Percentiles rank a stretch among this genome's conserved stretches.
These are phyloP conservation scores for Blastocystis sp. DNA, from an alignment of 352 stramenopile genomes.

Conservation along the genomic window DNA sequence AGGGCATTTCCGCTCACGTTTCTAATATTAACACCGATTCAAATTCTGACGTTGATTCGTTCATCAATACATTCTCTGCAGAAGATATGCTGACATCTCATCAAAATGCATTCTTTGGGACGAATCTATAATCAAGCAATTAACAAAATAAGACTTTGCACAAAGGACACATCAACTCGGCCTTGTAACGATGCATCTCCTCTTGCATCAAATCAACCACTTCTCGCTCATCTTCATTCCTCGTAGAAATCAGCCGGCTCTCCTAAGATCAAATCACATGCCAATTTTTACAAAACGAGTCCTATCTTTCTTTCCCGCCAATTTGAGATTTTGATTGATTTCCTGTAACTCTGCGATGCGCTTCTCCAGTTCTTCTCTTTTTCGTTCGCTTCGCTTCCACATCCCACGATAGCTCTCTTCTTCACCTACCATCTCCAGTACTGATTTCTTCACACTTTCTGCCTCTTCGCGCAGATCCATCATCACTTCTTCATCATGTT, in stretches of 20 bases:
- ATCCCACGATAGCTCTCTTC: neutral
- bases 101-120: constrained; percentile 49
- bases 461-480: neutral
- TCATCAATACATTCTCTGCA: constrained; percentile 45
- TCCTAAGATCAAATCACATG: neutral
- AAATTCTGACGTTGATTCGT: neutral
- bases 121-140: neutral
- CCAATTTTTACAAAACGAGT: neutral
- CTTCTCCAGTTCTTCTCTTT: neutral
- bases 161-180: constrained; percentile 35
- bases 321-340: neutral
- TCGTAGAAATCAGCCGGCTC: neutral
- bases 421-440: neutral
- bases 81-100: constrained; percentile 52
- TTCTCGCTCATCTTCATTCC: neutral
- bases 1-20: constrained; percentile 49
- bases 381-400: neutral
- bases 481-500: neutral
- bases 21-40: neutral
- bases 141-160: neutral
- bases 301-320: neutral
- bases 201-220: constrained; percentile 52
- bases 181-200: constrained; percentile 38
- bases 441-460: neutral
- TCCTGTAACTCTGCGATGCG: neutral